Percentiles rank a stretch among this genome's conserved stretches.
Conservation (phyloP, 805 yeast species). For the Lipomyces japonicus region DNA sequence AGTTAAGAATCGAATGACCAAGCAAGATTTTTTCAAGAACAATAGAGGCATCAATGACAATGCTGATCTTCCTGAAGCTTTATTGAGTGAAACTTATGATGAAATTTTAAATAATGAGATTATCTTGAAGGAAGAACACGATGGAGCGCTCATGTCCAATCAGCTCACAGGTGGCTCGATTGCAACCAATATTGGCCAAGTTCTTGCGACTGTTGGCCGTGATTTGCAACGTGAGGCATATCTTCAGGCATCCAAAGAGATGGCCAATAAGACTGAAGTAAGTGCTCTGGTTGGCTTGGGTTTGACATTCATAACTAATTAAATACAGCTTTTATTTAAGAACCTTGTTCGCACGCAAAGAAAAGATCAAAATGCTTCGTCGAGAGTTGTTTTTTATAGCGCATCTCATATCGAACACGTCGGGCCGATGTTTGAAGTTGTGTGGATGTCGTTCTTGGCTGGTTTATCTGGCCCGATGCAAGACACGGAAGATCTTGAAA, state of each 20-base stretch:
- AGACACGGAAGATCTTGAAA: slow-evolving; percentile 74
- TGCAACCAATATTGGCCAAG: slow-evolving; percentile 38
- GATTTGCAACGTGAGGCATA: slow-evolving; percentile 79
- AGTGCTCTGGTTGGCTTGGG: slow-evolving; percentile 23
- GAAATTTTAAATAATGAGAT: slow-evolving; percentile 85
- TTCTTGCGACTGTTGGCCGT: slow-evolving; percentile 51
- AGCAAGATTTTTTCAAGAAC: slow-evolving; percentile 79
- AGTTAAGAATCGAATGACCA: slow-evolving; percentile 82
- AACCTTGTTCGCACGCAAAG: slow-evolving; percentile 23
- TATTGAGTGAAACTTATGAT: slow-evolving; percentile 61
- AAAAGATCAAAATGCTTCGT: slow-evolving; percentile 30
- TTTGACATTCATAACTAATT: not conserved
- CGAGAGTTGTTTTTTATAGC: slow-evolving; percentile 58
- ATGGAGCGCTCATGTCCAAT: slow-evolving; percentile 77
- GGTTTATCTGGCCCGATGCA: slow-evolving; percentile 92
- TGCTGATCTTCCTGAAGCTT: slow-evolving; percentile 71
- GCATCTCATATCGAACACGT: slow-evolving; percentile 90
- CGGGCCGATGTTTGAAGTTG: slow-evolving; percentile 83
- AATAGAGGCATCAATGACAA: slow-evolving; percentile 93
- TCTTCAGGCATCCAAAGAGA: slow-evolving; percentile 85
- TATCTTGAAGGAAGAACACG: slow-evolving; percentile 88
- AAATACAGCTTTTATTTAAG: slow-evolving; percentile 13
- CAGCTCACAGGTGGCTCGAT: slow-evolving; percentile 35
- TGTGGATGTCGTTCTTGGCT: slow-evolving; percentile 97
- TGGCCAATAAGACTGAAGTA: slow-evolving; percentile 83